Evolutionary conservation across 176 grass and related monocot species (phyloP).

Genomic region (Panicum miliaceum): DNA sequence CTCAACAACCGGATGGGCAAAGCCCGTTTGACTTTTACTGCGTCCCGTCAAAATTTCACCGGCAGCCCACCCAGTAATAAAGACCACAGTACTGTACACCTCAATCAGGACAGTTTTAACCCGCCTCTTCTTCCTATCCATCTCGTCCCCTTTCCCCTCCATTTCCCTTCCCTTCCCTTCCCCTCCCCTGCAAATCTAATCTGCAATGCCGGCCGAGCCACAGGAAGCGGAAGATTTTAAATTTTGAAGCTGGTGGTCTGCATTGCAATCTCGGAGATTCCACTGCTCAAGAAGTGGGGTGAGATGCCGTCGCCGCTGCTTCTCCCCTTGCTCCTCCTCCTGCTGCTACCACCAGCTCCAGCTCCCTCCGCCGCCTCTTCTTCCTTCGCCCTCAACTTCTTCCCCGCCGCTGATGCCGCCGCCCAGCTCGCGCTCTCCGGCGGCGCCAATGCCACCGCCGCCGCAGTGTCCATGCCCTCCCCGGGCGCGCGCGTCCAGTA

Average conservation of each 20-base stretch:
- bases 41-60: not conserved
- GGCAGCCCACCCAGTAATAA: not conserved
- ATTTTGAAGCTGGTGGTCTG: no score
- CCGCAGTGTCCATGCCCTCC: constrained; percentile 45
- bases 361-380: not conserved
- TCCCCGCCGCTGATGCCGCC: constrained; percentile 48
- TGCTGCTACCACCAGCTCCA: not conserved
- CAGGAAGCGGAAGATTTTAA: no score
- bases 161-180: no score
- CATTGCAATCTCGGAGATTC: no score
- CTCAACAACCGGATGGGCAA: not conserved
- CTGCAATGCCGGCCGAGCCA: no score
- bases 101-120: no score
- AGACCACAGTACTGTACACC: no score
- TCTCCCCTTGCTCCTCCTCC: not conserved
- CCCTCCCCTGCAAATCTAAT: no score
- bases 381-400: constrained; percentile 63
- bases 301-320: not conserved
- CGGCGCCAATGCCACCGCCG: constrained; percentile 46
- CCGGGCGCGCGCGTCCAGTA: constrained; percentile 51
- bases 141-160: no score
- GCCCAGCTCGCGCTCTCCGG: constrained; percentile 65
- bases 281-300: no score
- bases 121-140: no score
- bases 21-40: not conserved